Base-by-base conservation (phyloP, 208 protist species). In the Herpetomonas tarakana region DNA sequence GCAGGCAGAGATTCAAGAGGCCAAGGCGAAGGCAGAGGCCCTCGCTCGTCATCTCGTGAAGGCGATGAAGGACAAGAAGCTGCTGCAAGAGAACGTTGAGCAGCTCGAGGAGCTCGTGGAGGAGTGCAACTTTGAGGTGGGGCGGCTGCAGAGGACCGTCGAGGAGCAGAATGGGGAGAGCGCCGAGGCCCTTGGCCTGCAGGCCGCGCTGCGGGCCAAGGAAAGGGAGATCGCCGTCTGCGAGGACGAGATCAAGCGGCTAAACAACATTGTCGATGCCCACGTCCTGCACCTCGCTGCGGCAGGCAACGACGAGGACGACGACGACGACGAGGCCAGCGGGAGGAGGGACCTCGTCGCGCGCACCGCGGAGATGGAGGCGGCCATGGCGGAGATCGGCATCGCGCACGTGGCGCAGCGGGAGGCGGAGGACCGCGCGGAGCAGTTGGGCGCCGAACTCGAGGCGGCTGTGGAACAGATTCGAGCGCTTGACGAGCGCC, bases 11-110 rank as follows among this genome's bases (percentile, higher is more conserved):
- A 62, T 75, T 30, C 58, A 69, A 0, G 81, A 87, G 35, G 64
- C 80, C 25, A 76, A 81, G 58, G 46, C 68, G 3, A 94, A 94
- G 71, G 77, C 82, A 21, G 84, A 94, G 56, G 74, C 72, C 2
- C 82, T 94, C 9, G 88, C 88, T 16, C 78, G 83, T 14, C 84
- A 94, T 63, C 71, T 94, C 22, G 88, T 88, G 9, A 82, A 80
- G 63, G 75, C 79, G 19, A 81, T 94, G 54, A 57, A 71, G 24
- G 88, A 94, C n/a, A 76, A 80, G 21, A 79, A 72, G 44, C 46
- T 80, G 63, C 67, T 94, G 1, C 74, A 84, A 65, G 52, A 65
- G 11, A 83, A 73, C 62, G 72, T 90, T 18, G 72, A 77, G 59
- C 46, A 79, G 58, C 52, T 91, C 14, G 88, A 94, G 50, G 38